A percentile compares a stretch with the other conserved stretches of the same genome.
phyloP scores from a whole-genome alignment of 2,329 filamentous ascomycete genomes.

The Xylogone sp. region DNA sequence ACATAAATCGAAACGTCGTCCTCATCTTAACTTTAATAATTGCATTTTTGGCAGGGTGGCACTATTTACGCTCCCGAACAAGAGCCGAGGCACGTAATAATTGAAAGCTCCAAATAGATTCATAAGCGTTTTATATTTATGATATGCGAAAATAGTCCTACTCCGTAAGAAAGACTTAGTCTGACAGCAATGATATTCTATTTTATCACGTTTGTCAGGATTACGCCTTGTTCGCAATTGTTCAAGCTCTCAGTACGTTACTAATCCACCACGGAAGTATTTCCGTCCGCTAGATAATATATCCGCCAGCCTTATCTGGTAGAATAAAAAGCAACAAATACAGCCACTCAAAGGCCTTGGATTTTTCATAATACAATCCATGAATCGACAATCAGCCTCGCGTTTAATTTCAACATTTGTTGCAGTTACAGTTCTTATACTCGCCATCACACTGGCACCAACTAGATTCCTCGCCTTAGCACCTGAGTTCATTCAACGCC shows the following conservation, averaged over 20 bases:
- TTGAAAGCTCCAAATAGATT: no score
- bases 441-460: conserved; percentile 11
- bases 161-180: no score
- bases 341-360: not conserved
- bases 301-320: not conserved
- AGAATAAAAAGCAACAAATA: no score
- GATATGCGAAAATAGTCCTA: no score
- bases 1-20: no score
- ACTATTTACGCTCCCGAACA: no score
- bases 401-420: not conserved
- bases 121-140: no score
- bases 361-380: conserved; percentile 3
- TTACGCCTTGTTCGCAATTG: not conserved
- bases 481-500: not conserved
- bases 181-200: no score
- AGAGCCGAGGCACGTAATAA: no score
- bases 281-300: not conserved
- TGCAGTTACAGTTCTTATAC: conserved; percentile 1
- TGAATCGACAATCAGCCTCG: not conserved
- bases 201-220: not conserved
- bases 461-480: not conserved
- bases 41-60: no score
- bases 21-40: no score
- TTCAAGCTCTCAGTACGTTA: not conserved
- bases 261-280: not conserved